Evolutionary conservation across 2,329 filamentous ascomycete species (phyloP).

Genomic region (Stemphylium beticola): DNA sequence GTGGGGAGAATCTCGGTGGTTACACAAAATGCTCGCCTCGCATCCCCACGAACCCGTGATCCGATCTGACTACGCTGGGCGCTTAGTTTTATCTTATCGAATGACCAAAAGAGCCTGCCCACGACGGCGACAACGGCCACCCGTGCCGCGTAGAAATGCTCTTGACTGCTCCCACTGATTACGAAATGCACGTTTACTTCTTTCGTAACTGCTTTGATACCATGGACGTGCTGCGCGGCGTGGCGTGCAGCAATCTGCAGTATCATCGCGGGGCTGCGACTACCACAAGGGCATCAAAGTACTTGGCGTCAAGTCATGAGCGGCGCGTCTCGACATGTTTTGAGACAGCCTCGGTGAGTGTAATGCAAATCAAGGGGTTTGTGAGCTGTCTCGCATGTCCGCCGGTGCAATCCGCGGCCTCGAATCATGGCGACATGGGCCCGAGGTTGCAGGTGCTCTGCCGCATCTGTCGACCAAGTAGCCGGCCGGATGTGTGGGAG

Average conservation of each 20-base stretch:
- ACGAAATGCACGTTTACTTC: constrained; percentile 31
- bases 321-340: not conserved
- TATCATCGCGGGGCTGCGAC: constrained; percentile 25
- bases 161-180: constrained; percentile 31
- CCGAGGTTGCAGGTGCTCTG: constrained; percentile 31
- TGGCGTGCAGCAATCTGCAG: constrained; percentile 25
- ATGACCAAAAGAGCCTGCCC: constrained; percentile 30
- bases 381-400: constrained; percentile 13
- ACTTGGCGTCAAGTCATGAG: constrained; percentile 11
- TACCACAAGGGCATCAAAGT: constrained; percentile 9
- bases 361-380: constrained; percentile 16
- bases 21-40: constrained; percentile 33
- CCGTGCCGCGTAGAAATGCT: constrained; percentile 25
- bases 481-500: constrained; percentile 45
- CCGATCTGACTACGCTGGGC: constrained; percentile 21
- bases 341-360: constrained; percentile 17
- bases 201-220: constrained; percentile 35
- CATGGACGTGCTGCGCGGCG: constrained; percentile 20
- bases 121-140: constrained; percentile 8
- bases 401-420: constrained; percentile 37
- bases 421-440: constrained; percentile 25
- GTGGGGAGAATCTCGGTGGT: constrained; percentile 37
- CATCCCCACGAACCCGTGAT: constrained; percentile 28
- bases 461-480: constrained; percentile 24
- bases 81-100: constrained; percentile 35